A percentile compares a stretch with the other conserved stretches of the same genome.
Evolutionary conservation across 2,329 filamentous ascomycete genomes (phyloP).

Genomic region (Nothopassalora personata): DNA sequence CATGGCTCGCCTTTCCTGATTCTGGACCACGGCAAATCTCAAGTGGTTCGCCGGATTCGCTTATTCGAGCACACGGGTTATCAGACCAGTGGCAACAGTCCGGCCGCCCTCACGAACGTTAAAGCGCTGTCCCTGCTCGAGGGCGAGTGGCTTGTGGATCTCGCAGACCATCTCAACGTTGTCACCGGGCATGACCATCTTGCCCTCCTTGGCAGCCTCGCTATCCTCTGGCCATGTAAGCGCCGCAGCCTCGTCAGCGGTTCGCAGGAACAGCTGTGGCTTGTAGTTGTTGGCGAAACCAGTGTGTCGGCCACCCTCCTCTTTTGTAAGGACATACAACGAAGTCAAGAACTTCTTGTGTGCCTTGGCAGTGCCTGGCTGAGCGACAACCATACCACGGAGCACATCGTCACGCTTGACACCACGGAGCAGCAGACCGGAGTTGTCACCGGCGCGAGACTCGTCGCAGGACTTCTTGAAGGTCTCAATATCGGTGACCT

Average conservation of each 20-base stretch:
- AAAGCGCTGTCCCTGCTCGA: constrained; percentile 91
- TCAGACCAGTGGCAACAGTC: constrained; percentile 38
- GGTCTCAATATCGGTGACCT: constrained; percentile 98
- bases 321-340: constrained; percentile 95
- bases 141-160: constrained; percentile 76
- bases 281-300: constrained; percentile 96
- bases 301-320: constrained; percentile 94
- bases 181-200: constrained; percentile 96
- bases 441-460: constrained; percentile 95
- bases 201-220: constrained; percentile 59
- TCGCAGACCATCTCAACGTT: constrained; percentile 95
- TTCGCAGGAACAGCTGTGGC: constrained; percentile 93
- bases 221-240: constrained; percentile 83
- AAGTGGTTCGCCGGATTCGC: neutral
- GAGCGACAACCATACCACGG: constrained; percentile 89
- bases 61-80: constrained; percentile 37
- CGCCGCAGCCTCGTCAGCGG: constrained; percentile 69
- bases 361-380: constrained; percentile 77
- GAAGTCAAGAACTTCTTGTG: constrained; percentile 90
- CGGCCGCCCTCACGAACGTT: constrained; percentile 96
- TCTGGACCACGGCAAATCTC: neutral
- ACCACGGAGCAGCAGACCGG: constrained; percentile 91
- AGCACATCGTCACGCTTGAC: constrained; percentile 90
- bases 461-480: constrained; percentile 99
- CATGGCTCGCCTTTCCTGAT: neutral